Percentiles rank a stretch among this genome's conserved stretches.
These are phyloP conservation scores for Aspergillus sp. DNA, from an alignment of 2,329 filamentous ascomycete genomes.

Conservation along the genomic window DNA sequence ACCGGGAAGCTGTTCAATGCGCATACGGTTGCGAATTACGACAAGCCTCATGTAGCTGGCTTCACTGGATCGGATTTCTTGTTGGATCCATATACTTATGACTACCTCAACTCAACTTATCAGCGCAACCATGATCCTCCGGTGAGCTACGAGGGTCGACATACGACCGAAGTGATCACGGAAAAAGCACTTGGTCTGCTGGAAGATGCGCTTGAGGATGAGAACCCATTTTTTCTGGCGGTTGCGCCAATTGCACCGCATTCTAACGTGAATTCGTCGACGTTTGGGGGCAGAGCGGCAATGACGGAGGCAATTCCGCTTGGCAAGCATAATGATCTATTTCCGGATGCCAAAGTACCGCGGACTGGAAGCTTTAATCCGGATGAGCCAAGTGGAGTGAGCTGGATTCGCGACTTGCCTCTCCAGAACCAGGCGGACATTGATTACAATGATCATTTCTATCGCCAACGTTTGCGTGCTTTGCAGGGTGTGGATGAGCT, in stretches of 20 bases:
- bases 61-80: slow-evolving; percentile 33
- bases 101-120: slow-evolving; percentile 58
- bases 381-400: slow-evolving; percentile 40
- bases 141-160: slow-evolving; percentile 46
- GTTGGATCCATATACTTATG: slow-evolving; percentile 48
- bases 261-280: slow-evolving; percentile 42
- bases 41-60: slow-evolving; percentile 24
- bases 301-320: slow-evolving; percentile 51
- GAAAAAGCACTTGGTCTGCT: slow-evolving; percentile 53
- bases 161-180: slow-evolving; percentile 53
- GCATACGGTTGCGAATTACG: slow-evolving; percentile 42
- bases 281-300: slow-evolving; percentile 5
- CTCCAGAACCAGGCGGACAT: slow-evolving; percentile 42
- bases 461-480: slow-evolving; percentile 44
- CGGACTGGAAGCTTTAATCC: slow-evolving; percentile 61
- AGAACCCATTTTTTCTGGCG: slow-evolving; percentile 58
- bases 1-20: slow-evolving; percentile 49
- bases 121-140: slow-evolving; percentile 52
- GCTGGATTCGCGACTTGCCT: slow-evolving; percentile 41
- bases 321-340: slow-evolving; percentile 54
- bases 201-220: slow-evolving; percentile 47
- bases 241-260: slow-evolving; percentile 62
- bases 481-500: slow-evolving; percentile 52
- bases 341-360: slow-evolving; percentile 54
- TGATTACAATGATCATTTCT: slow-evolving; percentile 49